phyloP scores from a whole-genome alignment of 2,329 filamentous ascomycete genomes.

The Parastagonospora avenae region DNA sequence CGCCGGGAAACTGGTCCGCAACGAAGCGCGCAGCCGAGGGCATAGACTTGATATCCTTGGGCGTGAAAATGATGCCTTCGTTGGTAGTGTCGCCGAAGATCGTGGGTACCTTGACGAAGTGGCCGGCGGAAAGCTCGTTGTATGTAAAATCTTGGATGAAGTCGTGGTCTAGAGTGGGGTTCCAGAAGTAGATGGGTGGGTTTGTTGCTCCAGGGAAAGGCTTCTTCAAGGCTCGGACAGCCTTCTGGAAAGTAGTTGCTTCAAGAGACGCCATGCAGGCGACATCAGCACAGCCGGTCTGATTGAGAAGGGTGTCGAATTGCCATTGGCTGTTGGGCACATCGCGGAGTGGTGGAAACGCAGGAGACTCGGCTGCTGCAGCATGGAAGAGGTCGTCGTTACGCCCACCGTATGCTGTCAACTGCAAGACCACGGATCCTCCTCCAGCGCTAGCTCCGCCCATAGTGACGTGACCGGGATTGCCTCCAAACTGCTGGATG shows the following conservation, averaged over 20 bases:
- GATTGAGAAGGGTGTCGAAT: constrained; percentile 45
- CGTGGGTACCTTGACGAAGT: constrained; percentile 49
- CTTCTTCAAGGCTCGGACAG: constrained; percentile 39
- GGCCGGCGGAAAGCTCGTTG: constrained; percentile 42
- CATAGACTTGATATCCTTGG: constrained; percentile 40
- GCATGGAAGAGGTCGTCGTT: constrained; percentile 46
- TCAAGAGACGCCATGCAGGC: constrained; percentile 47
- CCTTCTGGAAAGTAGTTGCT: constrained; percentile 45
- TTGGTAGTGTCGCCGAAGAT: constrained; percentile 54
- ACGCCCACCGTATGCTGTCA: constrained; percentile 44
- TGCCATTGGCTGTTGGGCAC: constrained; percentile 49
- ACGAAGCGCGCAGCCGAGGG: constrained; percentile 45
- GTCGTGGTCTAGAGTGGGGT: constrained; percentile 51
- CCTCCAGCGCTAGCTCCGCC: constrained; percentile 49
- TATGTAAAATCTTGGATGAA: constrained; percentile 50
- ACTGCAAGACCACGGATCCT: constrained; percentile 45
- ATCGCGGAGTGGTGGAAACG: constrained; percentile 48
- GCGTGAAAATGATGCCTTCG: constrained; percentile 50
- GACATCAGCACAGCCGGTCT: constrained; percentile 45
- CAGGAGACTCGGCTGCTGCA: constrained; percentile 39
- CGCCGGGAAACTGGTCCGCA: constrained; percentile 45
- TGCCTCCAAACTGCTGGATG: constrained; percentile 46
- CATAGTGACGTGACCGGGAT: constrained; percentile 46
- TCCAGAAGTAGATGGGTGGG: constrained; percentile 49
- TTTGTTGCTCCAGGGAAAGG: constrained; percentile 46